Evolutionary conservation across 768 basidiomycete species (phyloP), one percentile per base, ranked within the genome.

Genomic region (Panellus pusillus): DNA sequence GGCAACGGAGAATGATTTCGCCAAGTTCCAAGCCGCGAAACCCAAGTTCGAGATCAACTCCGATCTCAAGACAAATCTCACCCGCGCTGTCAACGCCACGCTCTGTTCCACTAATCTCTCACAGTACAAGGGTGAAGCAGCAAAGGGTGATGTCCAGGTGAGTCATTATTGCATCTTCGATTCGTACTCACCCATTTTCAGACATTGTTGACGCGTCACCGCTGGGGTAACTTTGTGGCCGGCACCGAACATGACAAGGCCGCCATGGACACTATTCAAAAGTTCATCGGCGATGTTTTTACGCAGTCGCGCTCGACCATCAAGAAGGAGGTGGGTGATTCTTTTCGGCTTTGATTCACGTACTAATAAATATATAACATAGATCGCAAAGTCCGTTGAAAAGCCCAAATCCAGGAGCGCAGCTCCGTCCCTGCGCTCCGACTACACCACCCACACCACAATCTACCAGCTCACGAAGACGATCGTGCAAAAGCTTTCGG

Each of bases 221-320:
- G 48, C 40, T 50, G 48, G 48, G 48, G 40, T 12, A 50, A 50
- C 28, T 50, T 50, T 27, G 48, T 50, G 12, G 27, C 24, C 19
- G 48, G 48, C 40, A 50, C 48, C 15, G 48, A 50, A 29, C 38
- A 50, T 17, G 48, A 50, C 28, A 50, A 50, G 48, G 39, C 29
- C 38, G 39, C 48, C 7, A 50, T 50, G 48, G 48, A 50, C 20
- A 29, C n/a, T 3, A 18, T 50, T 9, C 27, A 41, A 9, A 41
- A 50, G 20, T 50, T 50, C 18, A 50, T 50, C 28, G 48, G 39
- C 9, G 39, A 41, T 20, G 40, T 35, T 19, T 27, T 50, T 15
- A 50, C 40, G 18, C 50, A 50, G 38, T 44, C 41, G 2, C 42
- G 50, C 15, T 43, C 47, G n/a, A 32, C 27, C 29, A 49, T 49